Evolutionary conservation across 164 flowering plant genomes (phyloP).

Genomic region (Malania oleifera): DNA sequence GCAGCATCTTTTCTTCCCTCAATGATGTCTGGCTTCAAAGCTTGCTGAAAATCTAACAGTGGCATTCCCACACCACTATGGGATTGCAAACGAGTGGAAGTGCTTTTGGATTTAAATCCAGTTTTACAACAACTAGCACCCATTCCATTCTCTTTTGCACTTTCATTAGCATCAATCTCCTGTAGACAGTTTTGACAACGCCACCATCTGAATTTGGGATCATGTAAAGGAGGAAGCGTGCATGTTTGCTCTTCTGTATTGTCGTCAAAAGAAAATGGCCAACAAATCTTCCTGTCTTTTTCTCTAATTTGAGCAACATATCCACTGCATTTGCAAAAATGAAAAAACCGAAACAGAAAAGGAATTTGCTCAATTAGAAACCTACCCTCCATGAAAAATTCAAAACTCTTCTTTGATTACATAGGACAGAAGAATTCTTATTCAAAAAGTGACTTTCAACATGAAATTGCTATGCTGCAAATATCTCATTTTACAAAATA

Average conservation of each 20-base stretch:
- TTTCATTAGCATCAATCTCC: constrained; percentile 13
- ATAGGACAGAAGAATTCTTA: too few relatives aligned
- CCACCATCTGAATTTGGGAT: constrained; percentile 60
- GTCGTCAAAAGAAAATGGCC: constrained; percentile 47
- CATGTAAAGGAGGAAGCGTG: constrained; percentile 49
- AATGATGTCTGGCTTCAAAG: constrained; percentile 6
- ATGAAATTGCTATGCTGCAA: too few relatives aligned
- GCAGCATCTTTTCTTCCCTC: constrained; percentile 17
- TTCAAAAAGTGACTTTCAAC: too few relatives aligned
- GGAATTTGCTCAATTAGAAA: background rate
- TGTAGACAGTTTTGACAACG: constrained; percentile 41
- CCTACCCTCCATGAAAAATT: background rate
- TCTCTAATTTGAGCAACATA: constrained; percentile 55
- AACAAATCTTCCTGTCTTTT: constrained; percentile 40
- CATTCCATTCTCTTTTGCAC: constrained; percentile 11
- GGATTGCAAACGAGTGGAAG: constrained; percentile 8
- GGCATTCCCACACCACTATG: constrained; percentile 14
- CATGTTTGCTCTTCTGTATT: constrained; percentile 21
- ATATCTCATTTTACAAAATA: too few relatives aligned
- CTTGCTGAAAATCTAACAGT: constrained; percentile 17
- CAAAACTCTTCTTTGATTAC: background rate
- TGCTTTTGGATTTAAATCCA: constrained; percentile 10
- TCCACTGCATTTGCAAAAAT: constrained; percentile 46
- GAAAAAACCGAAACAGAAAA: too few relatives aligned
- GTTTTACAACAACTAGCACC: constrained; percentile 1